These are phyloP conservation scores for Vitis labrusca DNA, from an alignment of 164 flowering plant species.

Conservation along the genomic window DNA sequence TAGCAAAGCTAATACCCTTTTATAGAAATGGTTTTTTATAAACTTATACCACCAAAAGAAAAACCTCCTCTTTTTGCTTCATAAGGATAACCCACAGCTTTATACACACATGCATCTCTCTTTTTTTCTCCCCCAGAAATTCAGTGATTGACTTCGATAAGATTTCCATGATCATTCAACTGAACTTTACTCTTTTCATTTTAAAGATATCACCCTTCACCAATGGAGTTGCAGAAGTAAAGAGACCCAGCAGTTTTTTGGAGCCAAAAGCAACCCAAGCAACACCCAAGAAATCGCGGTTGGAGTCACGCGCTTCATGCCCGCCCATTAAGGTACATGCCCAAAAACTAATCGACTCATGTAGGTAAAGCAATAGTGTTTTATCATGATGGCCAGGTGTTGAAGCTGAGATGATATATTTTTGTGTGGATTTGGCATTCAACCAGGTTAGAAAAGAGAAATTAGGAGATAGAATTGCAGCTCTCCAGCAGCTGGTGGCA, in stretches of 20 bases:
- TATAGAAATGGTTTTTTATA: background rate
- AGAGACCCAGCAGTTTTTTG: constrained; percentile 44
- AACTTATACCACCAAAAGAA: constrained; percentile 4
- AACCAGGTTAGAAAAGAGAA: constrained; percentile 91
- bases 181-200: constrained; percentile 8
- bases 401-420: background rate
- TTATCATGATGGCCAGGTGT: no score
- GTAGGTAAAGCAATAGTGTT: no score
- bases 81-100: constrained; percentile 32
- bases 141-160: background rate
- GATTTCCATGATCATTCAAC: background rate
- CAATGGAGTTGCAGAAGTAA: constrained; percentile 49
- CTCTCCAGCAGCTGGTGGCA: constrained; percentile 90
- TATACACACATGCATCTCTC: constrained; percentile 20
- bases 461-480: constrained; percentile 90
- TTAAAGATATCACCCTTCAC: constrained; percentile 35
- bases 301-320: constrained; percentile 64
- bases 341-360: background rate
- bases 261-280: constrained; percentile 49
- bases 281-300: constrained; percentile 62
- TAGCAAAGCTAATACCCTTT: constrained; percentile 15
- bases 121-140: constrained; percentile 18
- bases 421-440: background rate
- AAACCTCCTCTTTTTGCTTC: constrained; percentile 17
- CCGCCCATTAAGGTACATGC: constrained; percentile 76